These are phyloP conservation scores for Fabrea salina DNA, from an alignment of 169 alveolate species.

Conservation along the genomic window DNA sequence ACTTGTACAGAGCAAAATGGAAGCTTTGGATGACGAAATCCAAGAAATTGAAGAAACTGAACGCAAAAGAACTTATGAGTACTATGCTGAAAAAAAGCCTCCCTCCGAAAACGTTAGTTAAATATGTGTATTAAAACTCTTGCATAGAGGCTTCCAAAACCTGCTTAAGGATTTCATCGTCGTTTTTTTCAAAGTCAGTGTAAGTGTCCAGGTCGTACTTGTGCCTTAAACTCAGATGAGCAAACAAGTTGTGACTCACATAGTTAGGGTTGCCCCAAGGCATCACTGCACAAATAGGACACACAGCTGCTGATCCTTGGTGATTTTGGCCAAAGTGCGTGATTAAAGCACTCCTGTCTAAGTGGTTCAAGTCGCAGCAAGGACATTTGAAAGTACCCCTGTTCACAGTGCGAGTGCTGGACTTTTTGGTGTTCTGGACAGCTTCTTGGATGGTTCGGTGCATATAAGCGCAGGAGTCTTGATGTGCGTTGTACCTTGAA, in stretches of 20 bases:
- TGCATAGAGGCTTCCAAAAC: slow-evolving; percentile 43
- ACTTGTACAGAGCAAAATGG: too few relatives aligned
- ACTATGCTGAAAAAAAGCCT: too few relatives aligned
- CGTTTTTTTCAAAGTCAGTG: slow-evolving; percentile 37
- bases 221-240: slow-evolving; percentile 48
- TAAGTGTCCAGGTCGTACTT: slow-evolving; percentile 40
- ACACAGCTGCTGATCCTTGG: slow-evolving; percentile 39
- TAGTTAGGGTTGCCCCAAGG: slow-evolving; percentile 59
- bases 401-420: slow-evolving; percentile 15
- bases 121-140: background rate
- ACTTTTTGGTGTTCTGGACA: background rate
- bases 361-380: slow-evolving; percentile 35
- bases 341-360: slow-evolving; percentile 45
- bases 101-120: too few relatives aligned
- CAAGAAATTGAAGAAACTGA: too few relatives aligned
- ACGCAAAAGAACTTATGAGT: too few relatives aligned
- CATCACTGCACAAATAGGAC: slow-evolving; percentile 42
- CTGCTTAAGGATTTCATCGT: slow-evolving; percentile 41
- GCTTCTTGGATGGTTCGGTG: background rate
- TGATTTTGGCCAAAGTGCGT: slow-evolving; percentile 40
- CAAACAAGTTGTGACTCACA: slow-evolving; percentile 34
- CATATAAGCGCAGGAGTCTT: background rate
- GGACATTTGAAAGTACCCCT: slow-evolving; percentile 59
- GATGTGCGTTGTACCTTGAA: background rate
- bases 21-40: too few relatives aligned